Conservation (phyloP, 106 monocot genomes). For the Allium fistulosum region DNA sequence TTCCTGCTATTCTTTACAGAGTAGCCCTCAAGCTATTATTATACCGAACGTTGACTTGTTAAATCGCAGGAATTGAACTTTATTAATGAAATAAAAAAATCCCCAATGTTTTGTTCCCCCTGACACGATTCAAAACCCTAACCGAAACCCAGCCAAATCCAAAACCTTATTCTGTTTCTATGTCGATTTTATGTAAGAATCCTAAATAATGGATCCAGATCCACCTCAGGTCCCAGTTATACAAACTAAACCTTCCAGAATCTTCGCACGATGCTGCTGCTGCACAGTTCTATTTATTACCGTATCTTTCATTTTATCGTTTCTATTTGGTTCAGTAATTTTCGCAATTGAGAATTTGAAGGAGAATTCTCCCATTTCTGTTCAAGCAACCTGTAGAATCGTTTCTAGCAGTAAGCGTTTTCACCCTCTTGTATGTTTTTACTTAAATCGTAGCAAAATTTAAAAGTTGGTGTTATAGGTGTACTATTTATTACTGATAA, state of each 20-base stretch:
- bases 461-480: no score
- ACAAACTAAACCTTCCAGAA: conserved; percentile 1
- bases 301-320: conserved; percentile 44
- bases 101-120: not conserved
- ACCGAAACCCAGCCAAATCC: not conserved
- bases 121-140: not conserved
- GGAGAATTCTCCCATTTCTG: conserved; percentile 31
- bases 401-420: conserved; percentile 77
- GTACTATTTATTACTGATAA: no score
- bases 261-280: conserved; percentile 38
- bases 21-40: no score
- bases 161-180: conserved; percentile 2
- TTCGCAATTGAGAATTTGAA: conserved; percentile 46
- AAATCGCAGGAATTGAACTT: not conserved
- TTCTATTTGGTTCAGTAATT: conserved; percentile 45
- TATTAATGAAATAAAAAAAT: not conserved
- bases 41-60: no score
- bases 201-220: conserved; percentile 8
- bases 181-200: conserved; percentile 4
- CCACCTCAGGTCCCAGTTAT: conserved; percentile 4
- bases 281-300: conserved; percentile 25
- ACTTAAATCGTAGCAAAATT: not conserved
- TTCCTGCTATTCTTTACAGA: no score
- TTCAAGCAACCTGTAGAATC: conserved; percentile 61
- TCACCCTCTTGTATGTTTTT: conserved; percentile 2